phyloP scores from a whole-genome alignment of 805 yeast species.

The Candida vartiovaarae region DNA sequence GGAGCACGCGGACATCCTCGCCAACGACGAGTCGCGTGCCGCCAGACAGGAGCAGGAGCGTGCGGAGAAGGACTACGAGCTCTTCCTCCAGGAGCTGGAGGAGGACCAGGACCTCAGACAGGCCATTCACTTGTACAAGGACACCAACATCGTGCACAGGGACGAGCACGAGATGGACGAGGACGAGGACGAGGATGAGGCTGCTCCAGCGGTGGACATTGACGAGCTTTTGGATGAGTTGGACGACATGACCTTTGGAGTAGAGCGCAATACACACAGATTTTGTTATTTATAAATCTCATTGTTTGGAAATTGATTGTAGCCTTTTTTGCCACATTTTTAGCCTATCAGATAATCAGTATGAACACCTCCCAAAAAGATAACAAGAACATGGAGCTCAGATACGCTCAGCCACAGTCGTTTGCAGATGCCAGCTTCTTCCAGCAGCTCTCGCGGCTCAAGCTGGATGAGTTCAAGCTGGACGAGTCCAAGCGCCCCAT shows the following conservation, averaged over 20 bases:
- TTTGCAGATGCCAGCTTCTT: conserved; percentile 87
- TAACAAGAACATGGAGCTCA: conserved; percentile 10
- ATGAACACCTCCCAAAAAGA: background rate
- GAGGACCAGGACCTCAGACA: conserved; percentile 94
- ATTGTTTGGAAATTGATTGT: too few relatives aligned
- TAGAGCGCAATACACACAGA: conserved; percentile 23
- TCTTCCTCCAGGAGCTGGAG: conserved; percentile 94
- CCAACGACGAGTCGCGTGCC: conserved; percentile 61
- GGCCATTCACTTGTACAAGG: conserved; percentile 82
- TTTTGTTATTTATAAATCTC: too few relatives aligned
- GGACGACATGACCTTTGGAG: conserved; percentile 84
- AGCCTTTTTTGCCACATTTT: too few relatives aligned
- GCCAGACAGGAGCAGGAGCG: conserved; percentile 85
- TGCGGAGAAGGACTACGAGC: conserved; percentile 91
- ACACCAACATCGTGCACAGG: conserved; percentile 36
- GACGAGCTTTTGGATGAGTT: conserved; percentile 93
- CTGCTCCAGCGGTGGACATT: conserved; percentile 77
- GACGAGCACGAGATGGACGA: conserved; percentile 47
- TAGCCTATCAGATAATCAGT: too few relatives aligned
- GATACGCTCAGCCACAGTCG: conserved; percentile 46
- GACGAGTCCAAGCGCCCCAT: conserved; percentile 25
- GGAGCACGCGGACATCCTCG: conserved; percentile 86
- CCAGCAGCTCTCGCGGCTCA: conserved; percentile 61
- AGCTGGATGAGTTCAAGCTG: conserved; percentile 67
- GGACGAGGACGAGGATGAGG: conserved; percentile 50